phyloP scores from a whole-genome alignment of 768 basidiomycete species.

The Suillus clintonianus region DNA sequence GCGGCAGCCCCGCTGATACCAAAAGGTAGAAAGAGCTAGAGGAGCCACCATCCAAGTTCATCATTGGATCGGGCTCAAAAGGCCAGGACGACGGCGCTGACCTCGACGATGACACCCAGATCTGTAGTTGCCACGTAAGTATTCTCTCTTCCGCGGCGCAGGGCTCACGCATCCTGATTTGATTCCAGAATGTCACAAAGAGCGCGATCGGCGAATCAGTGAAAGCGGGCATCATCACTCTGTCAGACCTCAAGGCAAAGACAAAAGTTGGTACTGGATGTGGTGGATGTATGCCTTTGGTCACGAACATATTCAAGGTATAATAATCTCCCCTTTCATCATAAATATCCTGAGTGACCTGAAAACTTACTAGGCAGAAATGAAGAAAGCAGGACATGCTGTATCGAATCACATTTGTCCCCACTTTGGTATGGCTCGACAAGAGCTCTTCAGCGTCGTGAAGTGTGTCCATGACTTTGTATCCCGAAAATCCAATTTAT shows the following conservation, averaged over 20 bases:
- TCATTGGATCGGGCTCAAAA: conserved; percentile 53
- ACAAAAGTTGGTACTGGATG: conserved; percentile 76
- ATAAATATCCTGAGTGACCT: not conserved
- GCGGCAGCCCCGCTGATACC: not conserved
- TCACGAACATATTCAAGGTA: conserved; percentile 42
- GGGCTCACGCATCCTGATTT: not conserved
- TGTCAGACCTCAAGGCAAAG: conserved; percentile 60
- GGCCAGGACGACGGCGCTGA: conserved; percentile 63
- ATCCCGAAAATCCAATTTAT: not conserved
- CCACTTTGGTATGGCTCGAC: conserved; percentile 65
- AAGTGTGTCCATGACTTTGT: conserved; percentile 31
- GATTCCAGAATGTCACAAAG: conserved; percentile 61
- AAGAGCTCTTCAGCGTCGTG: conserved; percentile 67
- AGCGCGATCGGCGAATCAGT: conserved; percentile 53
- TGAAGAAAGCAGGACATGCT: conserved; percentile 64
- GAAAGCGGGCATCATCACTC: conserved; percentile 45
- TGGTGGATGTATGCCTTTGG: conserved; percentile 69
- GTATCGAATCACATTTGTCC: conserved; percentile 62
- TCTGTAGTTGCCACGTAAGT: conserved; percentile 68
- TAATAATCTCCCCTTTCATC: not conserved
- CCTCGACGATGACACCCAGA: conserved; percentile 69
- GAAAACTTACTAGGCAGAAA: conserved; percentile 50
- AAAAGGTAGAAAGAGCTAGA: conserved; percentile 61
- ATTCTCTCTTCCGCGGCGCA: not conserved
- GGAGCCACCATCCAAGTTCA: conserved; percentile 64